Conservation (phyloP, 805 yeast genomes). For the Spathaspora passalidarum region DNA sequence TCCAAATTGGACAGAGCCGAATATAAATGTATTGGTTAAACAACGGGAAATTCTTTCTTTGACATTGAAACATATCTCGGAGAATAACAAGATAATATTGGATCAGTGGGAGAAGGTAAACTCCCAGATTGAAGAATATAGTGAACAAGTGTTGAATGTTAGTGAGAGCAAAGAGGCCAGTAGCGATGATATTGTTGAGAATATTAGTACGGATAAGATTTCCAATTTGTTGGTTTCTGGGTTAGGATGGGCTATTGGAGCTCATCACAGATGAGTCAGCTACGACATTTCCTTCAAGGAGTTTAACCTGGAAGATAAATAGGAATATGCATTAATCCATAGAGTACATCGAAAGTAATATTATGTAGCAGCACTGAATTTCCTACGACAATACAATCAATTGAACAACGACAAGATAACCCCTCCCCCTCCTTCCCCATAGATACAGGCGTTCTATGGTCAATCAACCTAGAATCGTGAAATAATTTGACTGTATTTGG, state of each 20-base stretch:
- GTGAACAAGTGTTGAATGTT: background rate
- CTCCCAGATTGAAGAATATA: constrained; percentile 22
- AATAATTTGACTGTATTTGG: too few species aligned
- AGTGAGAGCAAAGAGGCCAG: background rate
- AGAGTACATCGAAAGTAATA: too few species aligned
- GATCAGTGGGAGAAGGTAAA: constrained; percentile 62
- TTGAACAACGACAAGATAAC: too few species aligned
- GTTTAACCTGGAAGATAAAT: too few species aligned
- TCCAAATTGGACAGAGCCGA: constrained; percentile 25
- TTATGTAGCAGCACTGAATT: too few species aligned
- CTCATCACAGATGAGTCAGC: constrained; percentile 25
- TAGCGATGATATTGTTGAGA: background rate
- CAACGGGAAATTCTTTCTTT: constrained; percentile 57
- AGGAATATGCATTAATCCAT: too few species aligned
- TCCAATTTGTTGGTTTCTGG: constrained; percentile 53
- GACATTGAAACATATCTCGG: constrained; percentile 38
- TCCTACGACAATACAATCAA: too few species aligned
- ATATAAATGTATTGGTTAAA: constrained; percentile 28
- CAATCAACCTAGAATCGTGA: too few species aligned
- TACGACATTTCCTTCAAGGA: too few species aligned
- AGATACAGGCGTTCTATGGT: too few species aligned
- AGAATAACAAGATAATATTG: constrained; percentile 51
- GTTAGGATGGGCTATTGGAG: constrained; percentile 65
- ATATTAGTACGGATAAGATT: constrained; percentile 47
- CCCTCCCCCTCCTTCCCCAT: too few species aligned